phyloP scores from a whole-genome alignment of 73 alveolate species.

The Paramecium sonneborni region DNA sequence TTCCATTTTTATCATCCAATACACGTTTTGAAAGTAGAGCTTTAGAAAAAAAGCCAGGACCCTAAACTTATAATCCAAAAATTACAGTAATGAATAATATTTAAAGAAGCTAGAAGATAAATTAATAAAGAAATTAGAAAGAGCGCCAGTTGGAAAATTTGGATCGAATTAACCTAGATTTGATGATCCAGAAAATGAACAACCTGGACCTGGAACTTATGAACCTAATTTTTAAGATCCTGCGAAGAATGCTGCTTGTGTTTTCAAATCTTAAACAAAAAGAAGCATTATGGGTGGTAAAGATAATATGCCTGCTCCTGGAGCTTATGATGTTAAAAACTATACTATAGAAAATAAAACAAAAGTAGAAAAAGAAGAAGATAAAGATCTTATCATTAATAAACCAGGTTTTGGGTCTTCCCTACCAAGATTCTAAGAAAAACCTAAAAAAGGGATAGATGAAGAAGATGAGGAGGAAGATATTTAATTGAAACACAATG shows the following conservation, averaged over 20 bases:
- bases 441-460: background rate
- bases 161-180: constrained; percentile 51
- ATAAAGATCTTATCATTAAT: constrained; percentile 3
- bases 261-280: constrained; percentile 35
- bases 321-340: constrained; percentile 44
- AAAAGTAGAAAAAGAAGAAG: constrained; percentile 33
- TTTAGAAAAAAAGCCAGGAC: constrained; percentile 36
- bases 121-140: constrained; percentile 14
- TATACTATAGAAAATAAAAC: constrained; percentile 24
- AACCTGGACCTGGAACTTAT: constrained; percentile 49
- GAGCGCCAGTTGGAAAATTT: constrained; percentile 56
- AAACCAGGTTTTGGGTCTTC: constrained; percentile 60
- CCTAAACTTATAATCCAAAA: constrained; percentile 29
- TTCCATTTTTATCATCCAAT: constrained; percentile 32
- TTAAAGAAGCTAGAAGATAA: constrained; percentile 11
- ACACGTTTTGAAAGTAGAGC: constrained; percentile 37
- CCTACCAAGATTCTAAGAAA: constrained; percentile 47
- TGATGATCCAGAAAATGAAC: constrained; percentile 10
- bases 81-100: background rate
- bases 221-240: background rate
- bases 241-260: constrained; percentile 25
- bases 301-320: constrained; percentile 38
- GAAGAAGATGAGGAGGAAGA: constrained; percentile 35
- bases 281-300: background rate
- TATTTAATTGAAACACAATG: background rate